Base-by-base conservation (phyloP, 441 rosid species). In the Populus hybrid region DNA sequence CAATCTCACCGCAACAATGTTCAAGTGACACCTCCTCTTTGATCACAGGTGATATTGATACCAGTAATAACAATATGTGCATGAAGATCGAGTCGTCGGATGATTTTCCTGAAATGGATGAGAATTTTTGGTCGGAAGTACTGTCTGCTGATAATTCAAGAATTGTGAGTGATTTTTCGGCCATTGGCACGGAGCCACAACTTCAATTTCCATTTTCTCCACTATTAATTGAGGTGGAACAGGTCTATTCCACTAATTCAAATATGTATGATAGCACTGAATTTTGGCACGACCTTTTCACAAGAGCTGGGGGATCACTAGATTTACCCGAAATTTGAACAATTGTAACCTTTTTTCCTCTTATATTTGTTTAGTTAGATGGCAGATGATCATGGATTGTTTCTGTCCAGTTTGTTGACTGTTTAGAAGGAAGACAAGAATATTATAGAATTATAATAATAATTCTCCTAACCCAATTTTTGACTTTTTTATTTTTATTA, bases 71-170 rank as follows among this genome's bases (percentile, higher is more conserved):
- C 42, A 28, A 28, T 28, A 32, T n/a, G 38, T 70, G 70, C 79
- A 24, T n/a, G 46, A 82, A 84, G 68, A n/a, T 61, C 2, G 82
- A 81, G n/a, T 46, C 70, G 6, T 74, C 76, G 1, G 81, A 76
- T 14, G 65, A 76, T 34, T 40, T 81, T 12, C 38, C 72, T 0
- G 88, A 79, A 35, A 85, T 84, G 76, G 92, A 86, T 35, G 90
- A 89, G 9, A 61, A 68, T 70, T 89, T 87, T 64, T 87, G 92
- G 92, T 76, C 83, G 1, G 90, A 87, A 66, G 89, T 89, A 3
- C 54, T 89, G 81, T 89, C 85, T 70, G 80, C 85, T n/a, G 88
- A 86, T 21, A 77, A 73, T 57, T 78, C 87, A 3, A 76, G 73
- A 68, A 6, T 42, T 54, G 30, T 10, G 35, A 23, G 14, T 36